phyloP scores from a whole-genome alignment of 2,329 filamentous ascomycete genomes.

The Ophiostoma pallidulum region DNA sequence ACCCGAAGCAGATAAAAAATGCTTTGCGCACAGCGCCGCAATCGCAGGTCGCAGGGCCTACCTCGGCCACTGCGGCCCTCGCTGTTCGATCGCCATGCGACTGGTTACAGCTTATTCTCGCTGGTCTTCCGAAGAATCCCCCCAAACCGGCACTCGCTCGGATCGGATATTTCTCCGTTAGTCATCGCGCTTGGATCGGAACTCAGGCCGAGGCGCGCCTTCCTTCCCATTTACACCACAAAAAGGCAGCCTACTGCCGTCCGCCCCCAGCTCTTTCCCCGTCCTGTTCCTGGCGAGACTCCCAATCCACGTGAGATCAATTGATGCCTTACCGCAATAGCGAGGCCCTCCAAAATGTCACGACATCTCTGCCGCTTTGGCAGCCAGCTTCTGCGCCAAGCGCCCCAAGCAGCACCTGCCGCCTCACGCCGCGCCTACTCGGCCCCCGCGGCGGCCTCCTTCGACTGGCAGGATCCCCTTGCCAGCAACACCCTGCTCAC shows the following conservation, averaged over 20 bases:
- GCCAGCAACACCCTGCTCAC: constrained; percentile 65
- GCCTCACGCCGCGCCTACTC: constrained; percentile 14
- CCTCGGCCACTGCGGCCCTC: too few relatives aligned
- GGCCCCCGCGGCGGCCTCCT: constrained; percentile 27
- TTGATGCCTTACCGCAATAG: too few relatives aligned
- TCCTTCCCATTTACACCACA: not conserved
- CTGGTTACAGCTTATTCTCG: not conserved
- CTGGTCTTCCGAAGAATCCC: constrained; percentile 8
- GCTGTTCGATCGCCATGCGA: too few relatives aligned
- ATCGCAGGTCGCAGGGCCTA: not conserved
- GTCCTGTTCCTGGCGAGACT: too few relatives aligned
- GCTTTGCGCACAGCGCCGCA: not conserved
- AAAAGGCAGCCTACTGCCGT: constrained; percentile 1
- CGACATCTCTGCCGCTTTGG: constrained; percentile 12
- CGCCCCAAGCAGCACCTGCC: too few relatives aligned
- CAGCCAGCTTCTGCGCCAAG: constrained; percentile 13
- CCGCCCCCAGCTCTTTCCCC: too few relatives aligned
- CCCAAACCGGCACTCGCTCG: constrained; percentile 11
- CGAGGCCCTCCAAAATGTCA: constrained; percentile 16
- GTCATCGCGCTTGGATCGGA: constrained; percentile 4
- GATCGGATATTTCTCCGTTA: constrained; percentile 1
- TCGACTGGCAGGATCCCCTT: constrained; percentile 91
- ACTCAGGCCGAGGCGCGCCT: too few relatives aligned
- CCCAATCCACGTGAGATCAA: too few relatives aligned
- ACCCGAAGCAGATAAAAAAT: not conserved